Base-by-base conservation (phyloP, 1,139 yeast genomes). In the Lodderomyces oxycetoniae region DNA sequence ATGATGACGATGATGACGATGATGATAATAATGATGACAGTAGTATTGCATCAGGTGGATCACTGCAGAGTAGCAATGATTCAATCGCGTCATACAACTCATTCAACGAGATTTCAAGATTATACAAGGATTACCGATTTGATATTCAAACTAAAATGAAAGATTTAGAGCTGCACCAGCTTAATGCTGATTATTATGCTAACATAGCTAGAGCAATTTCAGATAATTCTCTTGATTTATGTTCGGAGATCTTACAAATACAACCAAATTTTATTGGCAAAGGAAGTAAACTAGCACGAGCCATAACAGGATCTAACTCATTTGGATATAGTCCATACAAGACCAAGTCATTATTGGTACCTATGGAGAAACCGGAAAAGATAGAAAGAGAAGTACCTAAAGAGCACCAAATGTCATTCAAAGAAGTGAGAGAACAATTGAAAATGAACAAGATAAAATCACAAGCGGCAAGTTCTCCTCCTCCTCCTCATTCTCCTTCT, bases 221-320 rank as follows among this genome's bases (percentile, higher is more conserved):
- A 1, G 74, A 68, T 39, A 53, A 53, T 36, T 66, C 72, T 4
- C 46, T 57, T 3, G 49, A 42, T 14, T 55, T 68, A 30, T 70
- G 75, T 44, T 49, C 53, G 28, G 68, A 67, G 5, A 45, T 70
- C 7, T 50, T 59, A 11, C 52, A 46, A 2, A 54, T 68, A 3
- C 61, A 66, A 42, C 74, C 75, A 2, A 63, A 63, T 39, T 63
- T 61, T 40, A 52, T 53, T 27, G 70, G 73, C 1, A 53, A 60
- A 35, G 75, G 75, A 3, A 68, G 74, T 9, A 61, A 62, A 42
- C 50, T 70, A 34, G 76, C 75, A 1, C 47, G 71, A 13, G 64
- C 58, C 3, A 65, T 70, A 19, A 70, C 76, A 2, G 76, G 76
- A 1, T 65, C 72, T 12, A 36, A 36, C 11, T 49, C 55, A 3